phyloP scores from a whole-genome alignment of 2,329 filamentous ascomycete species.

The Scytalidium lignicola region DNA sequence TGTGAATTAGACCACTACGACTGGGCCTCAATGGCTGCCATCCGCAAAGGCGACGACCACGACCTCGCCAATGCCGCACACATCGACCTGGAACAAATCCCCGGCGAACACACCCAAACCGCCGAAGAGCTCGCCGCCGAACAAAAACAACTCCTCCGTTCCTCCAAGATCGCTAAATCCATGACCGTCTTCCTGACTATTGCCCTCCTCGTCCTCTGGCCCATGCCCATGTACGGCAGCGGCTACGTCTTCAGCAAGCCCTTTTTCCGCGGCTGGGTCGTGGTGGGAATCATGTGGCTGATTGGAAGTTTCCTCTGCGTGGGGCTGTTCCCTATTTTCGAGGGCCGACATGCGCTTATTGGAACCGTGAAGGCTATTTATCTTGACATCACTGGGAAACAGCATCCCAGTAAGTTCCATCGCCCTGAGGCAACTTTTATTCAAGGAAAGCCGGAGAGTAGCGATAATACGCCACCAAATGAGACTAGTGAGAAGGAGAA shows the following conservation, averaged over 20 bases:
- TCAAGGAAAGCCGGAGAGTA: conserved; percentile 20
- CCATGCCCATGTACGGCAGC: conserved; percentile 83
- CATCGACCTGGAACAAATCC: conserved; percentile 60
- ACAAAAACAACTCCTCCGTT: conserved; percentile 45
- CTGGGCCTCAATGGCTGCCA: conserved; percentile 76
- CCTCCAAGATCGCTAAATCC: conserved; percentile 43
- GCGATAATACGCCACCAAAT: conserved; percentile 15
- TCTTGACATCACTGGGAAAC: conserved; percentile 49
- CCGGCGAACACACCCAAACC: conserved; percentile 37
- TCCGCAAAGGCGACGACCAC: conserved; percentile 73
- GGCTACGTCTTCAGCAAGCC: conserved; percentile 76
- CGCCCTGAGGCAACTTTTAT: conserved; percentile 19
- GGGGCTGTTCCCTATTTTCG: conserved; percentile 75
- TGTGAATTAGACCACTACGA: conserved; percentile 64
- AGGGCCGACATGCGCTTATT: conserved; percentile 64
- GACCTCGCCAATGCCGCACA: conserved; percentile 61
- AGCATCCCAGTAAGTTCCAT: conserved; percentile 23
- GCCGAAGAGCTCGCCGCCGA: conserved; percentile 35
- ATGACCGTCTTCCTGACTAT: conserved; percentile 61
- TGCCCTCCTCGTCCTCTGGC: conserved; percentile 75
- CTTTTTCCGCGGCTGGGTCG: conserved; percentile 80
- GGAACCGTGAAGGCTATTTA: conserved; percentile 58
- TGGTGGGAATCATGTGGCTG: conserved; percentile 74
- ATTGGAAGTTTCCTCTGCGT: conserved; percentile 69
- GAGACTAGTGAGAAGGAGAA: conserved; percentile 10